Evolutionary conservation across 2,329 filamentous ascomycete species (phyloP).

Genomic region (Zelopaecilomyces penicillatus): DNA sequence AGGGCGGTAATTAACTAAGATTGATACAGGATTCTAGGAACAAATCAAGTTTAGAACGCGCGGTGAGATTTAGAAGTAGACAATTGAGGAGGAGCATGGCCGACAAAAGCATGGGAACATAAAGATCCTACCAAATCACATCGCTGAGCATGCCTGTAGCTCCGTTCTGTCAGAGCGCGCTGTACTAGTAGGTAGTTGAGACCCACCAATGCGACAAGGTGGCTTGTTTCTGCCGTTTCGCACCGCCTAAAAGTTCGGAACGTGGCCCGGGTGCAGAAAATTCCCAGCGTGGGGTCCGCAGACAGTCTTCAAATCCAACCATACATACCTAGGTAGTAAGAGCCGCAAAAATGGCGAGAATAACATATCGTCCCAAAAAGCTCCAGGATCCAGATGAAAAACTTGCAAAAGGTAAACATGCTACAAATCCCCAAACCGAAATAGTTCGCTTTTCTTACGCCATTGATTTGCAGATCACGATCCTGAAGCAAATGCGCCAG

Average conservation of each 20-base stretch:
- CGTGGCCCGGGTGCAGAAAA: slow-evolving; percentile 20
- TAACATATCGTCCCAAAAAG: slow-evolving; percentile 48
- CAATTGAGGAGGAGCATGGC: too few relatives aligned
- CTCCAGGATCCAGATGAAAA: slow-evolving; percentile 56
- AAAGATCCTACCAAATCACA: too few relatives aligned
- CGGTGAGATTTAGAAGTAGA: too few relatives aligned
- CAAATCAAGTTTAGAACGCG: too few relatives aligned
- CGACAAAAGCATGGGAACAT: too few relatives aligned
- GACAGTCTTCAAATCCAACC: slow-evolving; percentile 4
- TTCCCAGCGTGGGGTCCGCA: slow-evolving; percentile 21
- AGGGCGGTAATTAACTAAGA: too few relatives aligned
- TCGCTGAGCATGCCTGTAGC: too few relatives aligned
- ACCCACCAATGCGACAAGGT: not conserved
- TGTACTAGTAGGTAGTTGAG: too few relatives aligned
- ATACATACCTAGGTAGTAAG: slow-evolving; percentile 10
- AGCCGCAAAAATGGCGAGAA: slow-evolving; percentile 39
- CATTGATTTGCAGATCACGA: slow-evolving; percentile 57
- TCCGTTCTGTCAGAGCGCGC: too few relatives aligned
- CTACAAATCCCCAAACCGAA: too few relatives aligned
- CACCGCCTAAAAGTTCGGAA: slow-evolving; percentile 45
- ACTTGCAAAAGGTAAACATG: slow-evolving; percentile 48
- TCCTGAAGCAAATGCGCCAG: slow-evolving; percentile 59
- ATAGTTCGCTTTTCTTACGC: not conserved
- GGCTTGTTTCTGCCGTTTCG: slow-evolving; percentile 31
- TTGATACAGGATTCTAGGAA: too few relatives aligned